Evolutionary conservation across 805 yeast species (phyloP), one percentile per base, ranked within the genome.

Genomic region (Schwanniomyces pseudopolymorphus): DNA sequence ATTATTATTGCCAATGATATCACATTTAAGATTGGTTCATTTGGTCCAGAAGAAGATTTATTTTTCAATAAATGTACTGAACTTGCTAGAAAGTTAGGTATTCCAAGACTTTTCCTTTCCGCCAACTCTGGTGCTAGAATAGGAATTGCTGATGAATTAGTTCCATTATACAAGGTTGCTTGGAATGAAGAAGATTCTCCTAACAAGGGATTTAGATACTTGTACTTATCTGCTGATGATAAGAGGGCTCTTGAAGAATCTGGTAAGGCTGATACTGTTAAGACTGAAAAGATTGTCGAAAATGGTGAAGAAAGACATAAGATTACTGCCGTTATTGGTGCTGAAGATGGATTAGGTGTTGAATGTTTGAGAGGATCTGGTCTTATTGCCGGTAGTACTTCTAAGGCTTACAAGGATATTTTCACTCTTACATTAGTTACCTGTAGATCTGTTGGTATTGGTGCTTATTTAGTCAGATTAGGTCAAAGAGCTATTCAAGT

Each of bases 391-490:
- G 99, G 99, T 71, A 96, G 96, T 24, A 94, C 99, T 40, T 88
- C 97, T 10, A 85, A 89, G 67, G 99, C 99, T 17, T 94, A 94
- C 81, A 87, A 88, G 67, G 99, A 94, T 64, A 94, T 94, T 52
- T 94, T 94, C 77, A 94, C 99, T 17, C 83, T 91, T 49, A 92
- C 99, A n/a, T 78, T 94, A 67, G 99, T 94, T 46, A 94, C 99
- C n/a, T 91, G 98, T 76, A 85, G 99, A 79, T 91, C 98, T 43
- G 99, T 94, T 61, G 99, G 99, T 85, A 94, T 94, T 68, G 99
- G 99, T 77, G 99, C 99, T 39, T 94, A 94, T 66, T 79, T 94
- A 66, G 99, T 94, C 36, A 87, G 99, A 72, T 80, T 94, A 56
- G 99, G 99, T 62, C 98, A 94, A 79, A 87, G 99, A 78, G 96